phyloP scores from a whole-genome alignment of 192 early-diverging fungal species.

The Endogone sp. region DNA sequence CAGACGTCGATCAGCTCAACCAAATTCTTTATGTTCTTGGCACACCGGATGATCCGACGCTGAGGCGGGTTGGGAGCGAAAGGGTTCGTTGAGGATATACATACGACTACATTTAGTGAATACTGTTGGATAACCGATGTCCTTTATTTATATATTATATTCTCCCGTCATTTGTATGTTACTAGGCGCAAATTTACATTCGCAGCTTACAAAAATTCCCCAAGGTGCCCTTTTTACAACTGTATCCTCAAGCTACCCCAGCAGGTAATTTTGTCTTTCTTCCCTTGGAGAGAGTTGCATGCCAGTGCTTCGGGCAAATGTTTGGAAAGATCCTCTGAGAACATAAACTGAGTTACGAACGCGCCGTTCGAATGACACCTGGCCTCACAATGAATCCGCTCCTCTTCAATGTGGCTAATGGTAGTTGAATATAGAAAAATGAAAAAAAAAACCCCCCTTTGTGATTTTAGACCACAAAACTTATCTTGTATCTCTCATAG shows the following conservation, averaged over 20 bases:
- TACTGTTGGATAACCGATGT: neutral
- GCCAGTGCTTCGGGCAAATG: neutral
- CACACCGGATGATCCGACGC: conserved; percentile 89
- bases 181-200: conserved; percentile 91
- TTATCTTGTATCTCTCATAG: conserved; percentile 34
- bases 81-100: conserved; percentile 47
- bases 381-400: too few species aligned
- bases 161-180: neutral
- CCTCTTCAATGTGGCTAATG: too few species aligned
- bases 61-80: conserved; percentile 86
- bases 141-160: conserved; percentile 2
- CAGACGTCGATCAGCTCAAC: conserved; percentile 95
- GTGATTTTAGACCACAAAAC: too few species aligned
- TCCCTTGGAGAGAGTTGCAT: too few species aligned
- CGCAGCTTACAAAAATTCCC: conserved; percentile 84
- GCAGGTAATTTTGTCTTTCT: conserved; percentile 32
- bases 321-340: too few species aligned
- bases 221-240: conserved; percentile 78
- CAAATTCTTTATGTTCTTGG: conserved; percentile 94
- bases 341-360: too few species aligned
- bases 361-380: too few species aligned
- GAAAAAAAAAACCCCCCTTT: neutral
- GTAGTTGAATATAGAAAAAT: neutral
- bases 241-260: conserved; percentile 84
- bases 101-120: too few species aligned